Conservation (phyloP, 805 yeast species). For the Candida orba region DNA sequence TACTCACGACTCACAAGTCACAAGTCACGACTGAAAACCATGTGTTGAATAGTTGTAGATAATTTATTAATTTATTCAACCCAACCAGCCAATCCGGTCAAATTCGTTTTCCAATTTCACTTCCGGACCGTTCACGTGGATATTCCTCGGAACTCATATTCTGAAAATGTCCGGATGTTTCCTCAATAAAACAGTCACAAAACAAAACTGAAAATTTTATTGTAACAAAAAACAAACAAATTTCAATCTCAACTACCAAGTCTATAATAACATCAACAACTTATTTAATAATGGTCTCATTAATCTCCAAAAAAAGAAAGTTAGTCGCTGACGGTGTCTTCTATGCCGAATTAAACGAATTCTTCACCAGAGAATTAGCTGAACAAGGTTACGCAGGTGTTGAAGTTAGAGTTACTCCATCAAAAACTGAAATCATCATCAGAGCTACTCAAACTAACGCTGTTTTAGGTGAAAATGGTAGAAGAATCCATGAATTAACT, state of each 20-base stretch:
- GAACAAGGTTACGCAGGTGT: constrained; percentile 99
- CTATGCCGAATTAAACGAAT: constrained; percentile 99
- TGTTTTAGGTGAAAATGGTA: constrained; percentile 99
- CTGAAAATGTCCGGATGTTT: no score
- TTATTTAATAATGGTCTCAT: constrained; percentile 20
- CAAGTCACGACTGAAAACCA: no score
- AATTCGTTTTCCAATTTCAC: no score
- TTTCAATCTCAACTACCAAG: no score
- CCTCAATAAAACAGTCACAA: background rate
- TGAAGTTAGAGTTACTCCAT: constrained; percentile 97
- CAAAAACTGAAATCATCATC: constrained; percentile 96
- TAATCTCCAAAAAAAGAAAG: constrained; percentile 97
- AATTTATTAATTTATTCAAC: no score
- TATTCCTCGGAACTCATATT: no score
- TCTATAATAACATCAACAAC: background rate
- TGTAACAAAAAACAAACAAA: no score
- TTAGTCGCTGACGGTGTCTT: constrained; percentile 99
- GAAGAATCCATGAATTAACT: constrained; percentile 98
- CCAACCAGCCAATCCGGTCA: no score
- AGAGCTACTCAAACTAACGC: constrained; percentile 99
- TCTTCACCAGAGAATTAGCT: constrained; percentile 99
- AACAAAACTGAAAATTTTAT: constrained; percentile 4
- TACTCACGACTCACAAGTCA: no score
- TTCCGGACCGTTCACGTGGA: no score
- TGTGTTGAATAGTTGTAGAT: no score